A percentile compares a stretch with the other conserved stretches of the same genome.
Evolutionary conservation across 352 stramenopile genomes (phyloP).

Genomic region (Pythium brassicae): DNA sequence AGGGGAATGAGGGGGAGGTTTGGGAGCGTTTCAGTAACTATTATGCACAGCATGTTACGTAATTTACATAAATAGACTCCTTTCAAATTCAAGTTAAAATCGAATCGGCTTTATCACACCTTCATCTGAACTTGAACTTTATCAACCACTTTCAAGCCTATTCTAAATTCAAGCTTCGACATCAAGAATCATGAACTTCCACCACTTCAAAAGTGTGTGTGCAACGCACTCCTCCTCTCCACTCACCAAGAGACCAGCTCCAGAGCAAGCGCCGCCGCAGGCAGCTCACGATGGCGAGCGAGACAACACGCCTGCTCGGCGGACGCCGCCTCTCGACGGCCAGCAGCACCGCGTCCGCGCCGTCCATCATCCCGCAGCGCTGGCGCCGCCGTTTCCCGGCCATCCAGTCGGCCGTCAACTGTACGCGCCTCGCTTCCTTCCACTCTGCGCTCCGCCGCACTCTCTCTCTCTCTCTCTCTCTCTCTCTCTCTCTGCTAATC

Average conservation of each 20-base stretch:
- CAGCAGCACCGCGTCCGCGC: constrained; percentile 5
- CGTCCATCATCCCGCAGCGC: constrained; percentile 16
- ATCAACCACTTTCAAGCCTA: no score
- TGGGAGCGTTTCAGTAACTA: background rate
- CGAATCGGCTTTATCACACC: no score
- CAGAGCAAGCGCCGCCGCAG: background rate
- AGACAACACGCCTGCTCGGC: constrained; percentile 8
- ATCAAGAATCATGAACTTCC: background rate
- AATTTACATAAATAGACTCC: no score
- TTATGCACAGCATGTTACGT: no score
- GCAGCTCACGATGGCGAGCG: background rate
- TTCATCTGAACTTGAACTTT: background rate
- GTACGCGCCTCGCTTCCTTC: background rate
- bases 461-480: background rate
- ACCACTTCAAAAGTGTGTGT: background rate
- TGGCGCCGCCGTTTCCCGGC: constrained; percentile 16
- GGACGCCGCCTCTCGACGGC: constrained; percentile 1
- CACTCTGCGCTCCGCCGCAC: background rate
- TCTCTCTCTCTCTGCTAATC: no score
- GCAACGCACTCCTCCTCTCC: background rate
- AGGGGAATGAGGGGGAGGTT: constrained; percentile 2
- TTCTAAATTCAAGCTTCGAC: background rate
- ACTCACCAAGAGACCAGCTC: background rate
- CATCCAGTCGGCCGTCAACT: constrained; percentile 13
- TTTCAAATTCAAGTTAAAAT: no score